Conservation (phyloP, 2,329 filamentous ascomycete species). For the Helicocarpus griseus region DNA sequence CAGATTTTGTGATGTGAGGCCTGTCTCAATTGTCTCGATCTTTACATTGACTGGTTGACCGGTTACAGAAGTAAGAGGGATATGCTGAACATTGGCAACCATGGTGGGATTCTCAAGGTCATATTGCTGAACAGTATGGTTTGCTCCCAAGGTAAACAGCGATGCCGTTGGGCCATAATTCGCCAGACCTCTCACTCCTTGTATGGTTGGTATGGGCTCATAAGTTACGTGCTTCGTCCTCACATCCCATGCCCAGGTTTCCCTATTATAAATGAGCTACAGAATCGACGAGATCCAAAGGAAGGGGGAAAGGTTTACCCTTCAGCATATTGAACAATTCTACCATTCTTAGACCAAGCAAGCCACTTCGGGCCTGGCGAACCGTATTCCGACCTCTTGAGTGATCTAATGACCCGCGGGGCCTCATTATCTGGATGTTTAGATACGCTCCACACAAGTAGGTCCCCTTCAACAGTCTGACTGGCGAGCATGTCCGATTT, state of each 20-base stretch:
- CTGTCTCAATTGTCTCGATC: constrained; percentile 1
- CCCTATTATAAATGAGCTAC: constrained; percentile 39
- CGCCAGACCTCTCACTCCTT: constrained; percentile 70
- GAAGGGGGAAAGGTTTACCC: constrained; percentile 51
- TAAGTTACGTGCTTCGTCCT: constrained; percentile 93
- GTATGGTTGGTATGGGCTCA: constrained; percentile 75
- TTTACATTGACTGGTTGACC: constrained; percentile 59
- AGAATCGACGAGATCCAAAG: constrained; percentile 3
- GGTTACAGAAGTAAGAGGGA: constrained; percentile 66
- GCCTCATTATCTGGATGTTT: constrained; percentile 64
- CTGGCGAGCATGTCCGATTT: constrained; percentile 97
- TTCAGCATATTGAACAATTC: constrained; percentile 86
- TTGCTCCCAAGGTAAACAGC: constrained; percentile 80
- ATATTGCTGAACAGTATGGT: constrained; percentile 88
- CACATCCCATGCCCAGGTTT: constrained; percentile 94
- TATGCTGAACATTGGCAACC: constrained; percentile 80
- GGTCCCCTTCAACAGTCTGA: constrained; percentile 81
- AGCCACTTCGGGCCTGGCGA: constrained; percentile 82
- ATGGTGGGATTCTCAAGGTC: constrained; percentile 79
- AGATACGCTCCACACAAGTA: constrained; percentile 92
- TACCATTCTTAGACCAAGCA: constrained; percentile 95
- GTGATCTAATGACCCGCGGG: constrained; percentile 78
- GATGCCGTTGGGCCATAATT: constrained; percentile 85
- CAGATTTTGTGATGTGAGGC: constrained; percentile 7
- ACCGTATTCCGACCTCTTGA: constrained; percentile 69